Evolutionary conservation across 441 rosid species (phyloP).

Genomic region (Jatropha podagrica): DNA sequence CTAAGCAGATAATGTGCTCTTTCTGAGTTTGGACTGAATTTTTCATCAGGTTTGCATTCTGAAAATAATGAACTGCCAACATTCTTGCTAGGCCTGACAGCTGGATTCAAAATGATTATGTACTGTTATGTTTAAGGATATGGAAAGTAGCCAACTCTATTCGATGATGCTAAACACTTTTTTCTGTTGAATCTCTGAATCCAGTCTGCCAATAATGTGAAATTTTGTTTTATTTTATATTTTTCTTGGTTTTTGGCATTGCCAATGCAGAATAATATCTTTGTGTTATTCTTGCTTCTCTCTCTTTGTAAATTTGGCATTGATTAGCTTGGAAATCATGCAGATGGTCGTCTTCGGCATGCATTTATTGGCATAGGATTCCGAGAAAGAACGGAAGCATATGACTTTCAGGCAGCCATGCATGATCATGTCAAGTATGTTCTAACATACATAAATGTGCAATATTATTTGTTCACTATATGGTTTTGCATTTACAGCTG

Average conservation of each 20-base stretch:
- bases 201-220: not conserved
- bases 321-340: constrained; percentile 22
- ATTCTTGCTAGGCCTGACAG: not conserved
- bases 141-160: not conserved
- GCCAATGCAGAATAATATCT: not conserved
- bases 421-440: constrained; percentile 94
- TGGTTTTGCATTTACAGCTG: not conserved
- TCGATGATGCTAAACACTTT: not conserved
- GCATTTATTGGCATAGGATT: constrained; percentile 97
- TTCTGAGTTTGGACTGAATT: not conserved
- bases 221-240: not conserved
- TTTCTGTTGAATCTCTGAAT: not conserved
- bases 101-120: not conserved
- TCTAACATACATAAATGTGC: constrained; percentile 16
- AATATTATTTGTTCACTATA: not conserved
- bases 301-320: not conserved
- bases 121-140: not conserved
- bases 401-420: constrained; percentile 96
- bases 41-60: not conserved
- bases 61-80: not conserved
- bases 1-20: not conserved
- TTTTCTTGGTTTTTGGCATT: not conserved
- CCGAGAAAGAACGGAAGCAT: constrained; percentile 95
- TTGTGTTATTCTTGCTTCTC: not conserved
- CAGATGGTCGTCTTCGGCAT: constrained; percentile 89